A percentile compares a stretch with the other conserved stretches of the same genome.
phyloP scores from a whole-genome alignment of 2,329 filamentous ascomycete species.

The Didymella sp. region DNA sequence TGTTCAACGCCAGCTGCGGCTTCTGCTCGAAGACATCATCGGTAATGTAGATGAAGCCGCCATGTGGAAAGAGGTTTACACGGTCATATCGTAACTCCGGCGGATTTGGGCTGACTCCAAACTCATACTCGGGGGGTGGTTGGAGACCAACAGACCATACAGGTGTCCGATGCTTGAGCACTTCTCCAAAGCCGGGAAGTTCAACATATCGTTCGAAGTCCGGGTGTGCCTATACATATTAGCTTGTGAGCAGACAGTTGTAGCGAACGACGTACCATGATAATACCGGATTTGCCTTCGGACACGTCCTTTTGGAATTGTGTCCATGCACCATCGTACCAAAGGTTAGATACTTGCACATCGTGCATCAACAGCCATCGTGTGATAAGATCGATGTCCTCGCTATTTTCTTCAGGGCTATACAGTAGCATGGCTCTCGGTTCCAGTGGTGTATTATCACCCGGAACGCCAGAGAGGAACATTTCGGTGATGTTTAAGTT shows the following conservation, averaged over 20 bases:
- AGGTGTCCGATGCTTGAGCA: slow-evolving; percentile 38
- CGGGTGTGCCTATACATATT: slow-evolving; percentile 34
- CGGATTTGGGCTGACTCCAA: slow-evolving; percentile 21
- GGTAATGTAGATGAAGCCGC: slow-evolving; percentile 52
- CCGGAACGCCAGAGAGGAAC: slow-evolving; percentile 28
- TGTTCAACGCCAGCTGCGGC: slow-evolving; percentile 46
- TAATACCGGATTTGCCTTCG: slow-evolving; percentile 33
- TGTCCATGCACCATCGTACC: slow-evolving; percentile 37
- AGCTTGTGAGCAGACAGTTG: slow-evolving; percentile 6
- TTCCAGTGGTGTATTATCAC: slow-evolving; percentile 20
- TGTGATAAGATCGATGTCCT: slow-evolving; percentile 40
- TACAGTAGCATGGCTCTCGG: slow-evolving; percentile 39
- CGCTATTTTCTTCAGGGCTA: slow-evolving; percentile 36
- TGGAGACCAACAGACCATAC: slow-evolving; percentile 48
- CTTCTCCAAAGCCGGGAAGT: slow-evolving; percentile 42
- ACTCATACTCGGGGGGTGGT: slow-evolving; percentile 25
- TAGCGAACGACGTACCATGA: slow-evolving; percentile 31
- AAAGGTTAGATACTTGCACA: slow-evolving; percentile 36
- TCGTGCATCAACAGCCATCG: slow-evolving; percentile 43
- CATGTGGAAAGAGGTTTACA: slow-evolving; percentile 49
- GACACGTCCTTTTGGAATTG: slow-evolving; percentile 31
- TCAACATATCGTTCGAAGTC: slow-evolving; percentile 42
- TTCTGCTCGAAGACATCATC: slow-evolving; percentile 53
- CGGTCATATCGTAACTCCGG: slow-evolving; percentile 31
- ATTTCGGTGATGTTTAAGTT: slow-evolving; percentile 34